A percentile compares a stretch with the other conserved stretches of the same genome.
These are phyloP conservation scores for Cyberlindnera xishuangbannaensis DNA, from an alignment of 805 yeast species.

Conservation along the genomic window DNA sequence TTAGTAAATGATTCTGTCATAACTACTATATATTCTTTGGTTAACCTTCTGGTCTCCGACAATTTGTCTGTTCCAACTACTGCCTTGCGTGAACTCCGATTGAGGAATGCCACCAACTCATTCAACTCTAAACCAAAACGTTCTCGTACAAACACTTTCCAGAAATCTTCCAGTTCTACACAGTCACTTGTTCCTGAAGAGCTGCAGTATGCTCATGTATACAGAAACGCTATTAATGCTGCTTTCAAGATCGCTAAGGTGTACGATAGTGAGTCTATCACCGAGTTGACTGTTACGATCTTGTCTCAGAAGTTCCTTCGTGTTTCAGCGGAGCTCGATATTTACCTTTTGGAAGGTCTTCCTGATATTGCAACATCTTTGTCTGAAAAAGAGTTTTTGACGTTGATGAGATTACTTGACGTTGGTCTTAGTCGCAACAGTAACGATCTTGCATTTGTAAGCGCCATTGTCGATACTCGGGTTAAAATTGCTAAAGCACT, in stretches of 20 bases:
- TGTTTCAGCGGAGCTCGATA: conserved; percentile 47
- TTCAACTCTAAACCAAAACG: conserved; percentile 12
- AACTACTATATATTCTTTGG: conserved; percentile 76
- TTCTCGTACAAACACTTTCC: conserved; percentile 19
- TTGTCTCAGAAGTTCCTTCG: conserved; percentile 66
- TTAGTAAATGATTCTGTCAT: conserved; percentile 78
- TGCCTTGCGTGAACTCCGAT: conserved; percentile 29
- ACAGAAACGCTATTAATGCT: conserved; percentile 64
- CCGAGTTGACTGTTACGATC: conserved; percentile 73
- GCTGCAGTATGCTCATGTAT: conserved; percentile 27
- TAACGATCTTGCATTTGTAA: conserved; percentile 33
- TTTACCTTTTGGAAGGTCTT: conserved; percentile 53
- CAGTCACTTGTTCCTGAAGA: conserved; percentile 1
- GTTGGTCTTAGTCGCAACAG: conserved; percentile 41
- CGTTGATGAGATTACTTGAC: conserved; percentile 54
- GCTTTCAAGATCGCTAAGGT: conserved; percentile 58
- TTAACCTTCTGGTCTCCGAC: conserved; percentile 62
- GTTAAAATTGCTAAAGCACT: conserved; percentile 33
- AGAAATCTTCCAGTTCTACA: conserved; percentile 9
- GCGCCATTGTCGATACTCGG: conserved; percentile 47
- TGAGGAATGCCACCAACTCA: conserved; percentile 25
- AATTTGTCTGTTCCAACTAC: conserved; percentile 35
- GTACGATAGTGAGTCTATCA: conserved; percentile 66
- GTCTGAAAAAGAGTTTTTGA: conserved; percentile 59
- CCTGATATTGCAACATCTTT: conserved; percentile 56